Percentiles rank a stretch among this genome's conserved stretches.
Conservation (phyloP, 2,329 filamentous ascomycete genomes). For the Didymella keratinophila region DNA sequence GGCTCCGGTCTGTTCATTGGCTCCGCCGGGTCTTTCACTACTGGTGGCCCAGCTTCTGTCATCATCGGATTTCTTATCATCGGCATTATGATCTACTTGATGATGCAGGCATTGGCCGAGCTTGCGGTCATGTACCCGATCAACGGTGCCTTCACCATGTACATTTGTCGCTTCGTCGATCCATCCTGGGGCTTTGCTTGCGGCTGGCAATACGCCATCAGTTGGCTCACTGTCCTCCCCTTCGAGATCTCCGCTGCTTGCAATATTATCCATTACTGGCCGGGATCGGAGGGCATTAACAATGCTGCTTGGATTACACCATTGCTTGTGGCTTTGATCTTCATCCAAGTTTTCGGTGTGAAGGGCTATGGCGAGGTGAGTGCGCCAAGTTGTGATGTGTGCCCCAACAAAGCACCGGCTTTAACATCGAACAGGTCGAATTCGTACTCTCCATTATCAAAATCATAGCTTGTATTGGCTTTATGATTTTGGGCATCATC, state of each 20-base stretch:
- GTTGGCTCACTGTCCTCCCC: constrained; percentile 43
- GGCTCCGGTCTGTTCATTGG: constrained; percentile 67
- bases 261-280: constrained; percentile 45
- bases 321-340: constrained; percentile 37
- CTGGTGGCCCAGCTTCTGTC: constrained; percentile 25
- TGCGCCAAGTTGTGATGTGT: not conserved
- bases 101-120: constrained; percentile 53
- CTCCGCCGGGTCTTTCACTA: constrained; percentile 49
- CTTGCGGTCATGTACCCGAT: constrained; percentile 53
- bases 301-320: constrained; percentile 42
- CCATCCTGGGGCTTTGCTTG: constrained; percentile 51
- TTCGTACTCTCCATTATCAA: constrained; percentile 67
- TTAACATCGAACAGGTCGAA: constrained; percentile 47
- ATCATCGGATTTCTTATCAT: constrained; percentile 19
- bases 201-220: constrained; percentile 47
- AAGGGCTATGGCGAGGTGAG: constrained; percentile 50
- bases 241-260: constrained; percentile 48
- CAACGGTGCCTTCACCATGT: constrained; percentile 53
- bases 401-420: not conserved
- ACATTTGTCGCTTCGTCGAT: constrained; percentile 53
- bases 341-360: constrained; percentile 46
- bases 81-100: constrained; percentile 26
- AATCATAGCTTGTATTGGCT: constrained; percentile 65
- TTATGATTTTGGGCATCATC: constrained; percentile 70
- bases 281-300: constrained; percentile 10